Base-by-base conservation (phyloP, 2,329 filamentous ascomycete genomes). In the Xylaria sp. region DNA sequence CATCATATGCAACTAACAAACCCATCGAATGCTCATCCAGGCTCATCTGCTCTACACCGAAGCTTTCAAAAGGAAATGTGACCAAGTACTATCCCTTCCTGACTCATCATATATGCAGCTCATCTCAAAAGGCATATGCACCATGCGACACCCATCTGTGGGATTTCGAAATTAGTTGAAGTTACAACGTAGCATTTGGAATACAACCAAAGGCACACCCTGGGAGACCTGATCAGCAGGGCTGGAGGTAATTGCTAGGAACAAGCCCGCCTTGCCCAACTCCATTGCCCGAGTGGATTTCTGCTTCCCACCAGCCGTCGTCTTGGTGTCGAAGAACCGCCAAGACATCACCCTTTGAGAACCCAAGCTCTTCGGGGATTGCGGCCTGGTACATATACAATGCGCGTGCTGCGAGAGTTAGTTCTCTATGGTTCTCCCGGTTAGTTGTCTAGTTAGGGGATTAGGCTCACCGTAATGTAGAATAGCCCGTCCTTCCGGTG, bases 251-350 rank as follows among this genome's bases (percentile, higher is more conserved):
- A 76, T 91, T 91, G 78, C 89, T 90, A 70, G 89, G 89, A 71
- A 91, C 88, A 75, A 91, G 82, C 67, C 89, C 89, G 65, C 85
- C 77, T 56, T 80, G 84, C 56, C 85, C 88, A 69, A 61, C 73
- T n/a, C 77, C 79, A 65, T 84, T 86, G 69, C 86, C 85, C 27
- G 90, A 90, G 51, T 94, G 92, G 45, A 97, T 88, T 79, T 97
- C 95, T 13, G 96, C 96, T 82, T 99, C 96, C 96, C 96, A 99
- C 96, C 96, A 99, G 22, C 96, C 96, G 77, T 99, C 96, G 77
- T 99, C 96, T 80, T 99, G 96, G 75, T 97, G 89, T 67, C 94
- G 87, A 53, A 97, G 83, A 15, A 99, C 90, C 1, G 95, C 93
- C 15, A 99, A 84, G 66, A 95, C 89, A 76, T 99, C 96, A 54